Base-by-base conservation (phyloP, 2,329 filamentous ascomycete genomes). In the Parastagonospora nodorum region DNA sequence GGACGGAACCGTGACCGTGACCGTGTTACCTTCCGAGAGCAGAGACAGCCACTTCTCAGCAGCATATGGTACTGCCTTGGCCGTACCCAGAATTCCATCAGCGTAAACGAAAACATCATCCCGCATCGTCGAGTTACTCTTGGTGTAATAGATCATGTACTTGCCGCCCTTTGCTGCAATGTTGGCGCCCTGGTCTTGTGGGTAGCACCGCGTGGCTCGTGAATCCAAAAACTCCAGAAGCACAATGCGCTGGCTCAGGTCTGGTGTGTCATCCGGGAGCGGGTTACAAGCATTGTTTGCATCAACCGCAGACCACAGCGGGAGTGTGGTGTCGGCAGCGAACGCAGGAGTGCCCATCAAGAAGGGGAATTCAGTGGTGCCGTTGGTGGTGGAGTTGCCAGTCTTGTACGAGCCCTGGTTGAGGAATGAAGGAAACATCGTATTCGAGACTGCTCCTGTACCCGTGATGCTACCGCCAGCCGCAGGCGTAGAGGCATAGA, bases 201-300 rank as follows among this genome's bases (percentile, higher is more conserved):
- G 33, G 38, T 60, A 60, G 27, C 57, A 60, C 31, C 43, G 29
- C 2, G 57, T 56, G 47, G 50, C 45, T n/a, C 48, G 37, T 14
- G 55, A 19, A 24, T 58, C 55, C 12, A 27, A 27, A 19, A 43
- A 60, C 29, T 58, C 42, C 41, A 60, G 27, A 16, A 60, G 45
- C 3, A 86, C 84, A 32, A 88, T 80, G 42, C 81, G 75, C 19
- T 75, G 74, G 38, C 80, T 80, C 12, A 89, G 75, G 57, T 87
- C 80, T 1, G 84, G 82, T 0, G 82, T 84, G 51, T 76, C 74
- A 11, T 72, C 76, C 2, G 83, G 82, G 33, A 80, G 77, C 7
- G 80, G 68, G 2, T 75, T 64, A 61, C 86, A 88, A 9, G 74
- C 83, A 53, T 82, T 78, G 33, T 79, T 74, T 0, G 73, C 55